Evolutionary conservation across 768 basidiomycete species (phyloP).

Genomic region (Paxillus involutus): DNA sequence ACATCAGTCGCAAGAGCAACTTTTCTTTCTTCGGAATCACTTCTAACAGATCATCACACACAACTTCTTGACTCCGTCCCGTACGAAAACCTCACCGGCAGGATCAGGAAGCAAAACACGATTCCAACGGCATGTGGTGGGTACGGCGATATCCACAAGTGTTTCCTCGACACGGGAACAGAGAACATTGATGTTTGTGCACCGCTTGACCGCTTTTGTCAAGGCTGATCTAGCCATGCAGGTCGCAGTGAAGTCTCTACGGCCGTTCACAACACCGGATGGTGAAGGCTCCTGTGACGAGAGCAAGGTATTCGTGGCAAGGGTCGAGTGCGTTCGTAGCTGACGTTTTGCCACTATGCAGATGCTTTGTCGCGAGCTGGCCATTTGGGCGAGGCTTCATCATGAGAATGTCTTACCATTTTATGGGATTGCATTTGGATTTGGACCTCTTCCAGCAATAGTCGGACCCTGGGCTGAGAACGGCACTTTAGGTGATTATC

Average conservation of each 20-base stretch:
- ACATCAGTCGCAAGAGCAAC: too few species aligned
- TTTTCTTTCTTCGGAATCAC: too few species aligned
- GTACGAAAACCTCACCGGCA: too few species aligned
- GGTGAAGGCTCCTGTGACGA: not conserved
- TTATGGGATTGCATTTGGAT: too few species aligned
- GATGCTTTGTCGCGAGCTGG: constrained; percentile 7
- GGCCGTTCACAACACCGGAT: not conserved
- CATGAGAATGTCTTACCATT: too few species aligned
- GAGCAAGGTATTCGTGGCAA: not conserved
- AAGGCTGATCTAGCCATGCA: not conserved
- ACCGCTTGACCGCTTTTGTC: not conserved
- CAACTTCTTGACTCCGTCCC: too few species aligned
- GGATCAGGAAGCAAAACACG: not conserved
- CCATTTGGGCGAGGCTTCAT: too few species aligned
- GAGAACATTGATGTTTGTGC: not conserved
- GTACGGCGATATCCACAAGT: not conserved
- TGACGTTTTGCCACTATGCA: not conserved
- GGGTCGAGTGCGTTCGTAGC: not conserved
- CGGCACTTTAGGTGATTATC: too few species aligned
- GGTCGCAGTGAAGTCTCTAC: not conserved
- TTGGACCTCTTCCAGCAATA: too few species aligned
- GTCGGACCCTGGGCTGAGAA: too few species aligned
- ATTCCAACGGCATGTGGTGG: not conserved
- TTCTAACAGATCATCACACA: too few species aligned
- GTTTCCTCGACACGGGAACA: not conserved